Conservation (phyloP, 2,329 filamentous ascomycete species). For the Exophiala aquamarina region DNA sequence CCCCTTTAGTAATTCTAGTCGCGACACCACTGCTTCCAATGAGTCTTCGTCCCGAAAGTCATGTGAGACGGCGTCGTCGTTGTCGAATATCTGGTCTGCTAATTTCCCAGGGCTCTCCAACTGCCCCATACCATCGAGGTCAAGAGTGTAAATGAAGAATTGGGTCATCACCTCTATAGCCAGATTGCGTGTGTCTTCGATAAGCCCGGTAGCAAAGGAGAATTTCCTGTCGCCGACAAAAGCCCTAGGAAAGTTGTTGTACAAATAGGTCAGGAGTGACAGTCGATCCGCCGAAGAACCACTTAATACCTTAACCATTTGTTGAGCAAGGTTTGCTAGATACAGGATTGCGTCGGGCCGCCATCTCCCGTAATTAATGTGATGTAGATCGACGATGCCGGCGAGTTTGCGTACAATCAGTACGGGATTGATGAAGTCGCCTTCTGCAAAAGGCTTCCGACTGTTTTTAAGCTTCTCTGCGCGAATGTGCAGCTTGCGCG, state of each 20-base stretch:
- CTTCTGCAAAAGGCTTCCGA: conserved; percentile 30
- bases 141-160: conserved; percentile 47
- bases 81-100: conserved; percentile 44
- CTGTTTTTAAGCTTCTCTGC: conserved; percentile 29
- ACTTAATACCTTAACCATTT: conserved; percentile 35
- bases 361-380: conserved; percentile 29
- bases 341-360: conserved; percentile 41
- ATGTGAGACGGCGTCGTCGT: conserved; percentile 18
- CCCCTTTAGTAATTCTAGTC: conserved; percentile 5
- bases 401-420: conserved; percentile 34
- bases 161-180: conserved; percentile 58
- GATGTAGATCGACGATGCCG: conserved; percentile 24
- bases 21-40: conserved; percentile 1
- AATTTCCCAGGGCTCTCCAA: conserved; percentile 41
- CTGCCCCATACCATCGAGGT: conserved; percentile 32
- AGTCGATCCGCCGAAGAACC: neutral
- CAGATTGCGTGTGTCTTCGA: conserved; percentile 44
- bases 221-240: conserved; percentile 13
- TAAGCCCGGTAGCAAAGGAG: conserved; percentile 37
- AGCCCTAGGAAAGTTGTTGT: conserved; percentile 16
- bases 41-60: neutral
- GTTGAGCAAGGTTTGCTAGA: conserved; percentile 46
- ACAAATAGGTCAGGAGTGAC: conserved; percentile 15
- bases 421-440: conserved; percentile 38
- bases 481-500: conserved; percentile 28